These are phyloP conservation scores for Tagetes erecta DNA, from an alignment of 129 eudicot species.

Conservation along the genomic window DNA sequence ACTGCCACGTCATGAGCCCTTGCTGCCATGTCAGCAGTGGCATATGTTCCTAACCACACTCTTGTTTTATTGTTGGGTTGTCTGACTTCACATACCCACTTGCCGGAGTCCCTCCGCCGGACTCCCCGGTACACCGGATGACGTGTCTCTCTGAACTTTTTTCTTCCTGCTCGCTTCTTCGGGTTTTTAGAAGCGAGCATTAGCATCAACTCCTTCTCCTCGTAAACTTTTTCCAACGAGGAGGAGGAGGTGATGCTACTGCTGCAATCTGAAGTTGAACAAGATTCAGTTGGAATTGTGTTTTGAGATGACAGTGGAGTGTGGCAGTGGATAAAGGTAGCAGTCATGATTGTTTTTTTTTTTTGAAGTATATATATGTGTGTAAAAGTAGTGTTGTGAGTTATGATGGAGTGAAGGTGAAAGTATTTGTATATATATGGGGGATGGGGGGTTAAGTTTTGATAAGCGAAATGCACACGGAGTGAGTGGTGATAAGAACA, in stretches of 20 bases:
- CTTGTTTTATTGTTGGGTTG: conserved; percentile 71
- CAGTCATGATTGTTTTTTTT: background rate
- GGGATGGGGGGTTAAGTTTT: background rate
- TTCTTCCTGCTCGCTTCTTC: conserved; percentile 74
- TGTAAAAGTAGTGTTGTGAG: background rate
- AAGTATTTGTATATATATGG: background rate
- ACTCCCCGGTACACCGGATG: conserved; percentile 92
- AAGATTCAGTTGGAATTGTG: conserved; percentile 19
- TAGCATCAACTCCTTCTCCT: conserved; percentile 36
- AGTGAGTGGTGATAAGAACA: conserved; percentile 35
- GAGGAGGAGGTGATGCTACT: conserved; percentile 2
- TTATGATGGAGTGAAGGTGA: conserved; percentile 2
- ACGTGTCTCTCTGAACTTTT: conserved; percentile 76
- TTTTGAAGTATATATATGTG: background rate
- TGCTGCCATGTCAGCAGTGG: conserved; percentile 85
- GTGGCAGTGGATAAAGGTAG: conserved; percentile 23
- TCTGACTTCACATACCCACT: conserved; percentile 90
- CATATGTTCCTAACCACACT: conserved; percentile 72
- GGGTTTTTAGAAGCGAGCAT: conserved; percentile 61
- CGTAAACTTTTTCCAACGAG: conserved; percentile 17
- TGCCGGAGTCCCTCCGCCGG: conserved; percentile 62
- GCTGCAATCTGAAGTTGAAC: conserved; percentile 29
- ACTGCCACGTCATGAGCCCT: conserved; percentile 95
- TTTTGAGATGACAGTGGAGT: background rate
- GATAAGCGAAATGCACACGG: conserved; percentile 31